Evolutionary conservation across 2,329 filamentous ascomycete species (phyloP).

Genomic region (Grosmannia huntii): DNA sequence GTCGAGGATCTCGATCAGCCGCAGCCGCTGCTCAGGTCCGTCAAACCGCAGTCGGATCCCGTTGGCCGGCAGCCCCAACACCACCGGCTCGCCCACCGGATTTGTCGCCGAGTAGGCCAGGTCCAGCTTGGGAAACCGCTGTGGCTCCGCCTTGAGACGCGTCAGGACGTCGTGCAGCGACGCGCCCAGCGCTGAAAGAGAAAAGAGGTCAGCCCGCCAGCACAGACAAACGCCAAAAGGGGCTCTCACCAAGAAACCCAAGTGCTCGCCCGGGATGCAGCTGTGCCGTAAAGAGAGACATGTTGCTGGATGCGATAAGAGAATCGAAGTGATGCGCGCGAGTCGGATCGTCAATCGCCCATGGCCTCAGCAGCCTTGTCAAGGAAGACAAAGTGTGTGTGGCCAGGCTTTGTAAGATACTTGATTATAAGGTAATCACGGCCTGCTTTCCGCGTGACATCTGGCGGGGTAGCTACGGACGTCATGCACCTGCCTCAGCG

Average conservation of each 20-base stretch:
- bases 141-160: slow-evolving; percentile 75
- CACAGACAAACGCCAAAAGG: too few species aligned
- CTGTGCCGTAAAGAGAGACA: slow-evolving; percentile 42
- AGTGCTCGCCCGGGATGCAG: slow-evolving; percentile 54
- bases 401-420: too few species aligned
- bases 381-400: too few species aligned
- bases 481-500: too few species aligned
- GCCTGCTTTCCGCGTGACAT: too few species aligned
- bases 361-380: too few species aligned
- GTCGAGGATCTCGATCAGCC: slow-evolving; percentile 81
- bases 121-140: slow-evolving; percentile 71
- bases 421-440: too few species aligned
- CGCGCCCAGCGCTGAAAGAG: slow-evolving; percentile 60
- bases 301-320: not conserved
- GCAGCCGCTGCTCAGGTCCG: slow-evolving; percentile 79
- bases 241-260: slow-evolving; percentile 39
- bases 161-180: slow-evolving; percentile 84
- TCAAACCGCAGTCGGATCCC: slow-evolving; percentile 87
- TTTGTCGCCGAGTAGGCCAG: slow-evolving; percentile 64
- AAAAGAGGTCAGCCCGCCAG: too few species aligned
- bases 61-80: slow-evolving; percentile 68
- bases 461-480: too few species aligned
- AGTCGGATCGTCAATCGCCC: too few species aligned
- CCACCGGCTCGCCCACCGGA: slow-evolving; percentile 63
- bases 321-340: not conserved